Evolutionary conservation across 768 basidiomycete genomes (phyloP), one percentile per base, ranked within the genome.

Genomic region (Artomyces pyxidatus): DNA sequence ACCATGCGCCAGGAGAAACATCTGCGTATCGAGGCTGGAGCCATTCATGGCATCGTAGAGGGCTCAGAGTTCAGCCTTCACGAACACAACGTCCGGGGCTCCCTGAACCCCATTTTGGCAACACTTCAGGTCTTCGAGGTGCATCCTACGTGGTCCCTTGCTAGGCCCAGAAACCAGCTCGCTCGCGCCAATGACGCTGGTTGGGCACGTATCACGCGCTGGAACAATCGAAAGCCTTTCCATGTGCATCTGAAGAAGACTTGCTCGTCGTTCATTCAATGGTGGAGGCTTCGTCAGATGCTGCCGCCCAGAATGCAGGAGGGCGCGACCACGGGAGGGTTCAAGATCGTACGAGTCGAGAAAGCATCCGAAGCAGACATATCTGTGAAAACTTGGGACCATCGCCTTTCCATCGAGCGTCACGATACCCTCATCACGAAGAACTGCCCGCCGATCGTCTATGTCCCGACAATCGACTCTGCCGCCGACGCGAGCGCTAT

Each of bases 1-100:
- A 71, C 74, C 30, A 9, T 48, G 12, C 52, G 49, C 45, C 59
- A 69, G 16, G 63, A 72, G 41, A 63, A 65, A 27, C 66, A 70
- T 35, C 55, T 83, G 39, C 74, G 74, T 51, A 62, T 85, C 27
- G 74, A 74, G 28, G 72, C 76, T 30, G 84, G 84, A 11, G 71
- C 74, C 1, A 73, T 79, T 4, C 81, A 84, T 51, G 83, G 83
- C 1, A 67, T 85, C 17, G 71, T 74, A n/a, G 73, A 75, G 51
- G 83, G 81, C 41, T 80, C 74, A 8, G 78, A 82, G 53, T 71
- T 86, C 51, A 74, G 72, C 35, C 40, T 85, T 19, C 81, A 85
- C 59, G 65, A 71, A 19, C 81, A 85, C 61, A 83, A 85, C 60
- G 70, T 70, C 52, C 66, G 66, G n/a, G 75, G 74, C 19, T 82